These are phyloP conservation scores for Boletus rubroflammeus DNA, from an alignment of 768 basidiomycete genomes.

Conservation along the genomic window DNA sequence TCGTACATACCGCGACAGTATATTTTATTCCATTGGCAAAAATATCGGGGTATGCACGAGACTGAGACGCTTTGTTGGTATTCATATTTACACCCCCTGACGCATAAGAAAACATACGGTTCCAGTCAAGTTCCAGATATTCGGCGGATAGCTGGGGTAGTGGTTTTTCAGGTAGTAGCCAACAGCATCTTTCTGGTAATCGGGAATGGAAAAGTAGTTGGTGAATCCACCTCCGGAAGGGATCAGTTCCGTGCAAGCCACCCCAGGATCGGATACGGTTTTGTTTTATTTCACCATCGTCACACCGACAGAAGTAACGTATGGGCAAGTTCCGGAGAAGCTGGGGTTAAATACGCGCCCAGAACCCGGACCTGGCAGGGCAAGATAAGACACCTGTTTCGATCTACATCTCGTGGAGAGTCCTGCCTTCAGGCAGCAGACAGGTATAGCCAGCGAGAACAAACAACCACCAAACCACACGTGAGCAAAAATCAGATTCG, in stretches of 20 bases:
- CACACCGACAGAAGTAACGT: conserved; percentile 43
- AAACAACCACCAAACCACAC: no score
- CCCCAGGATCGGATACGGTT: conserved; percentile 43
- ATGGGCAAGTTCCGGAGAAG: conserved; percentile 46
- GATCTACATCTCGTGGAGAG: background rate
- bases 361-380: background rate
- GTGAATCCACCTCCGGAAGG: no score
- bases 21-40: background rate
- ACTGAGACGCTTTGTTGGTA: background rate
- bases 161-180: no score
- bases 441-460: background rate
- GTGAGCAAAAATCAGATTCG: background rate
- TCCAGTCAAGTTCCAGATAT: conserved; percentile 26
- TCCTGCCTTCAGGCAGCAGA: background rate
- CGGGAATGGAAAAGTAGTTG: no score
- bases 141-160: no score
- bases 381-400: background rate
- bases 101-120: background rate
- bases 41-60: background rate
- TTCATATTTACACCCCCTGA: background rate
- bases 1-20: background rate
- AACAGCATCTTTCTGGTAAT: no score
- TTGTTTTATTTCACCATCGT: conserved; percentile 38
- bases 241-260: no score
- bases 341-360: conserved; percentile 34